Evolutionary conservation across 2,329 filamentous ascomycete genomes (phyloP), one percentile per base, ranked within the genome.

Genomic region (Didymosphaeria variabile): DNA sequence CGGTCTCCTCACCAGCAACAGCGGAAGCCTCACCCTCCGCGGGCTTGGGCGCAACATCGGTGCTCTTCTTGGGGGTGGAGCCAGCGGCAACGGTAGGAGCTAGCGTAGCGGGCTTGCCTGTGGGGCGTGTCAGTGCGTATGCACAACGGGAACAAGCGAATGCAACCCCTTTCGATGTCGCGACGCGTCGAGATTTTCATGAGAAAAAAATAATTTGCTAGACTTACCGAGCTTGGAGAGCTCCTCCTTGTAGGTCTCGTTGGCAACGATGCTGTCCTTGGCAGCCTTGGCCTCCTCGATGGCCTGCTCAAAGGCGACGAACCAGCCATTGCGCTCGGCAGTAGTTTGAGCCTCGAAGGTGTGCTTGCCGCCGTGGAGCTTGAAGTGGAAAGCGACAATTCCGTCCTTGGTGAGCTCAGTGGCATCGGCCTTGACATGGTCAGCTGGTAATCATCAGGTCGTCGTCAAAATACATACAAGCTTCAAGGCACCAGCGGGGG

Each of bases 261-360:
- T 90, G 80, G 90, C 88, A 66, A 87, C 87, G 71, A 97, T 87
- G 58, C 86, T 86, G 67, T 91, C 85, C 74, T 89, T 90, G 60
- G 91, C 83, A 72, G 90, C 90, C 86, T 95, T 96, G 74, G 93
- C 94, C 83, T 97, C 93, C 55, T 89, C 86, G 56, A 91, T 87
- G 85, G 94, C 92, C 74, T 87, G 82, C 87, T 95, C 93, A 71
- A 97, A 80, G 75, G 94, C 91, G 65, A 88, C 83, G 73, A 97
- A 88, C 95, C 95, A 98, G 86, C 91, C 92, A 80, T 97, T 93
- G 77, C 94, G 93, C 83, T 97, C 93, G 61, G 88, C 83, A 52
- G 87, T 73, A 73, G 77, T 90, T 72, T 84, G 75, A 60, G 94
- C 92, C 87, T 97, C 94, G 86, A 99, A 97, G 63, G 87, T 87